Base-by-base conservation (phyloP, 176 grass and related monocot species). In the Tuctoria greenei region DNA sequence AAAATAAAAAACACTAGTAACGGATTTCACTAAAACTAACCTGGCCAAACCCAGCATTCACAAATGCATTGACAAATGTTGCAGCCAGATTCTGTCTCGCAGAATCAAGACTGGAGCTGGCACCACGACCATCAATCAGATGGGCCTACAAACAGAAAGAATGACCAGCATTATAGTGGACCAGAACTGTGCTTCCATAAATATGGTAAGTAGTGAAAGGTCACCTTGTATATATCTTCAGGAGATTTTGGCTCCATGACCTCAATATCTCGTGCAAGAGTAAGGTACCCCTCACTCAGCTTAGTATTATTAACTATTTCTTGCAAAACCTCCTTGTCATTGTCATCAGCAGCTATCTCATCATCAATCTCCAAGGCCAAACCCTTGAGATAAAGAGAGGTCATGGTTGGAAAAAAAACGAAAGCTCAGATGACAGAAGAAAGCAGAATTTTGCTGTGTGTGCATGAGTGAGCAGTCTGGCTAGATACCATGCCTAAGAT, bases 211-310 rank as follows among this genome's bases (percentile, higher is more conserved):
- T 34, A 16, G 72, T 63, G 35, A 88, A 56, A n/a, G 9, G 39
- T 54, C 10, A 99, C 95, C 95, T 99, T 99, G 51, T 99, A 99
- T 71, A 99, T 99, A 79, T 99, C 95, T 45, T 99, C 95, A 10
- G 95, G 95, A 82, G 95, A 95, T 73, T 99, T 99, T 7, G 92
- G 73, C 74, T 99, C 95, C 95, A 99, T 99, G 57, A 99, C 95
- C 77, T 99, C 95, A 74, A 99, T 92, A 77, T 99, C 95, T 9
- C 91, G 89, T 74, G 95, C 95, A 86, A 99, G 95, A 69, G 91
- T 89, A 58, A 95, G 87, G 66, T 99, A 95, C 11, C 92, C 95
- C 66, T 95, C 91, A 62, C 89, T 95, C 68, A 99, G 39, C 67
- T 88, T 99, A 45, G 74, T 81, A 86, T 99, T 99, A 49, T 99